Conservation (phyloP, 768 basidiomycete genomes). For the Punctularia strigosozonata region DNA sequence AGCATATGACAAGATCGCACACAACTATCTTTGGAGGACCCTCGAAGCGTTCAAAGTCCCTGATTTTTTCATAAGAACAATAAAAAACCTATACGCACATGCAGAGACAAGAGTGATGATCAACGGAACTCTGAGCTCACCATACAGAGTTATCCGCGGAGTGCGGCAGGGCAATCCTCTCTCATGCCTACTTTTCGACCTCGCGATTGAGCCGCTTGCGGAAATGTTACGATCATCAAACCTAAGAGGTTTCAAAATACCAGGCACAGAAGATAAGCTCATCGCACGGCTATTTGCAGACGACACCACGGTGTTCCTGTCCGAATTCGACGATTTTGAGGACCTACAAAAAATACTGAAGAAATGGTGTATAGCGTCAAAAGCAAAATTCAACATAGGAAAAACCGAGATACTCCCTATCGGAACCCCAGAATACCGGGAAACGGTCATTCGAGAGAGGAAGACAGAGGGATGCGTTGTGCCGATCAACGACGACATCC, state of each 20-base stretch:
- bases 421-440: slow-evolving; percentile 2
- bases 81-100: neutral
- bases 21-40: slow-evolving; percentile 5
- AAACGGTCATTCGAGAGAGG: neutral
- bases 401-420: slow-evolving; percentile 11
- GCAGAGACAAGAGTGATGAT: neutral
- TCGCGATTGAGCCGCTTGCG: slow-evolving; percentile 5
- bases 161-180: slow-evolving; percentile 8
- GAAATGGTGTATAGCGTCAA: slow-evolving; percentile 11
- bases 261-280: slow-evolving; percentile 1
- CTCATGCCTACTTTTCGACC: slow-evolving; percentile 7
- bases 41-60: slow-evolving; percentile 1
- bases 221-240: slow-evolving; percentile 1
- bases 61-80: neutral
- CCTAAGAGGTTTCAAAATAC: slow-evolving; percentile 9
- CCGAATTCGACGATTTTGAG: slow-evolving; percentile 5
- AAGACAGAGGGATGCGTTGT: neutral
- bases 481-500: neutral
- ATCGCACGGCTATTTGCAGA: slow-evolving; percentile 12
- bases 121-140: neutral
- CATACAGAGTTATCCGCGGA: slow-evolving; percentile 4
- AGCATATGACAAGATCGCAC: slow-evolving; percentile 7
- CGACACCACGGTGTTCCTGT: slow-evolving; percentile 12
- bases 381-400: slow-evolving; percentile 9
- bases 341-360: slow-evolving; percentile 6